Evolutionary conservation across 495 filamentous ascomycete genomes (phyloP), one percentile per base, ranked within the genome.

Genomic region (Neurospora tetrasperma): DNA sequence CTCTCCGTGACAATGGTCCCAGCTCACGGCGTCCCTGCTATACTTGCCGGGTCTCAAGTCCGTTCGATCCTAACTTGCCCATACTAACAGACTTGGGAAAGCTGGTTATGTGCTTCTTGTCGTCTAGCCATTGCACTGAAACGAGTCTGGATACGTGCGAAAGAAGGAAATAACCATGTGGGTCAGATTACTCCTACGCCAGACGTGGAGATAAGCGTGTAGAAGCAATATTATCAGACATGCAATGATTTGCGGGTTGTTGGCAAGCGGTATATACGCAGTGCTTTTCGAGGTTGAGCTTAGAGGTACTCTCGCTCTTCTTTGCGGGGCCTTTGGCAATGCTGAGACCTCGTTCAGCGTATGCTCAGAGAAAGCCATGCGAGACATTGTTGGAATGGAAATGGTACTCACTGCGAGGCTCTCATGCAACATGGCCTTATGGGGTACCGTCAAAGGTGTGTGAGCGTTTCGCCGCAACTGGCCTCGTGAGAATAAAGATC

Each of bases 171-270:
- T 73, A 40, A 66, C 71, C 69, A 20, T 42, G 27, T 54, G 43
- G 69, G 71, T 38, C 27, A 40, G n/a, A n/a, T 70, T 71, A 48
- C 72, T 59, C 62, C 43, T 71, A 73, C 43, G 71, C 43, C 69
- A 39, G 69, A 23, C 42, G 11, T 74, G 70, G 42, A 48, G 74
- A 44, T 31, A 42, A 23, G 23, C 70, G 4, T 69, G 74, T 77
- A 76, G 71, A 70, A 75, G 75, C 75, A 76, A 78, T 78, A 78
- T 74, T 76, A 38, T 74, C 72, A 46, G 8, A 54, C 3, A n/a
- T 71, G 72, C 72, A 74, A 68, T 73, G 14, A n/a, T 14, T 23
- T 72, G 71, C 42, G 62, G 27, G 59, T 40, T 38, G 42, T 70
- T 72, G 68, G 70, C 31, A 69, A 62, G 11, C 16, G 35, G 43